Evolutionary conservation across 2,329 filamentous ascomycete genomes (phyloP), one percentile per base, ranked within the genome.

Genomic region (Eurotiales sp.): DNA sequence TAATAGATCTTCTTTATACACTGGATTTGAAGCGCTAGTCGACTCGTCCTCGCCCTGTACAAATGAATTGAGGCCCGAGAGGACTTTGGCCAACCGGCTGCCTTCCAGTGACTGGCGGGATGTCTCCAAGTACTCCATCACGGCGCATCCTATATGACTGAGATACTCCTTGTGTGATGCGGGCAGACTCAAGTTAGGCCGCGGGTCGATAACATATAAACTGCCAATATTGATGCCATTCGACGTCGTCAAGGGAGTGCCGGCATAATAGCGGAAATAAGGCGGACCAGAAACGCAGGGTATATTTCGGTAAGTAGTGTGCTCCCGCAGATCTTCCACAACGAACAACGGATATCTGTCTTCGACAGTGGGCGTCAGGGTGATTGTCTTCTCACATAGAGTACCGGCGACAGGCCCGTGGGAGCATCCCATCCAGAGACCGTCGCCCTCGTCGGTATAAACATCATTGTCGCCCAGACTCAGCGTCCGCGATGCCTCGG

Each of bases 401-500:
- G 54, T 57, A 10, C 58, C 59, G 10, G 59, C 69, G 66, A 46
- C 69, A 58, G 32, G 64, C 58, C 59, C 70, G 64, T 45, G 58
- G 55, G 34, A 62, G 57, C 62, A 66, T 8, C 61, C 60, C 51
- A 64, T 54, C 61, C 65, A 64, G n/a, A 66, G 54, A 2, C 52
- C 57, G 54, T 66, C 62, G 32, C 57, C 61, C 6, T 59, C 56
- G 15, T 65, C 58, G 12, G 68, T 65, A 29, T 60, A 62, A 4
- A 59, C 54, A 4, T 50, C 40, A 29, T 59, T 63, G 43, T 72
- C 58, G 17, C 64, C 61, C 4, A 75, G 61, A 50, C 64, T 61
- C 2, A 72, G 58, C 3, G 69, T 72, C 53, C 66, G 66, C 2
- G 72, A 73, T 19, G 71, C 67, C 57, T 77, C 74, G 29, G 71